These are phyloP conservation scores for Tulasnella sp. DNA, from an alignment of 768 basidiomycete species.

Conservation along the genomic window DNA sequence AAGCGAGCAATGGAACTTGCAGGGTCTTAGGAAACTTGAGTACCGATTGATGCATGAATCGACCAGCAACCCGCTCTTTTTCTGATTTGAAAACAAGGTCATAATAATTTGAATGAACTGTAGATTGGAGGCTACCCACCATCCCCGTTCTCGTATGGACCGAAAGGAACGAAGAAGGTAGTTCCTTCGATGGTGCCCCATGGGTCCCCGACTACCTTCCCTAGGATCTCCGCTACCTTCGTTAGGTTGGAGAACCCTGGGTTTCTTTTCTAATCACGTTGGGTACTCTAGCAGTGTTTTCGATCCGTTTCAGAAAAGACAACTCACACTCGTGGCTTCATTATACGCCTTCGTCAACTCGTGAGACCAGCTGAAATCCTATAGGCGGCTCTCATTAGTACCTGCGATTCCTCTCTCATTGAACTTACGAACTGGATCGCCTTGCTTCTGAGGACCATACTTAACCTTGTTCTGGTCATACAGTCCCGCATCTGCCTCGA, in stretches of 20 bases:
- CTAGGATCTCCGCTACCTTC: background rate
- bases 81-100: background rate
- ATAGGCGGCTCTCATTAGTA: no score
- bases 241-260: background rate
- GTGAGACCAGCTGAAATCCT: no score
- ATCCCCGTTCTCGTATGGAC: background rate
- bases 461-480: background rate
- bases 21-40: background rate
- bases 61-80: background rate
- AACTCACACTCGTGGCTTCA: no score
- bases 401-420: no score
- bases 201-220: background rate
- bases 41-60: background rate
- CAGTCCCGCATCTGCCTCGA: background rate
- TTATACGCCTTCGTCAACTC: no score
- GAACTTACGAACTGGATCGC: background rate
- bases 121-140: background rate
- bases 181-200: background rate
- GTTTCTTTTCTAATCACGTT: background rate
- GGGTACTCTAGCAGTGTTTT: background rate
- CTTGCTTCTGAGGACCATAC: constrained; percentile 3
- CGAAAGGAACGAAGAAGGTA: background rate
- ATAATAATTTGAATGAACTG: no score
- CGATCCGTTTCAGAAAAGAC: no score
- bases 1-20: background rate